Base-by-base conservation (phyloP, 1,284 basidiomycete genomes). In the Ceratobasidium sp. region DNA sequence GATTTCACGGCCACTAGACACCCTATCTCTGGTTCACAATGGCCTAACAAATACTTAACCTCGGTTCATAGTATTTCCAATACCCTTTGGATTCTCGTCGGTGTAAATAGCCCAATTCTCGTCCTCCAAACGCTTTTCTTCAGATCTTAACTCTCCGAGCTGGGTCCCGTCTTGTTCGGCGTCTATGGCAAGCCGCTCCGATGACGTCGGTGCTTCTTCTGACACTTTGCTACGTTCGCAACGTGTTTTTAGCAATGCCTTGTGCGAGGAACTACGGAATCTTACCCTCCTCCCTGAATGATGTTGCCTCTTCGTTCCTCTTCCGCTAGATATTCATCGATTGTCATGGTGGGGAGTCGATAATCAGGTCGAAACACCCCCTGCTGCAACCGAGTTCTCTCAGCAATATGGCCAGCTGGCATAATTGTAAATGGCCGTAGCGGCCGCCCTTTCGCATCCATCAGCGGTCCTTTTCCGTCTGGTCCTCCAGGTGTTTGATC, bases 61-160 rank as follows among this genome's bases (percentile, higher is more conserved):
- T 75, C 95, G 88, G 83, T 98, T 98, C 94, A 97, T 96, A 1
- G 93, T 97, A 83, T 98, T 98, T 3, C 97, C 97, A 20, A 92
- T 92, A 0, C 96, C 97, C 80, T 88, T 90, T 10, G 91, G 90
- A 83, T 97, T 91, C 26, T 86, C 87, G 76, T 97, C 95, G 7
- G 93, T 94, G 81, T 89, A 97, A 77, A 84, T 85, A 13, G 94
- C 94, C 96, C 96, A 97, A 33, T 90, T 90, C 82, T 97, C 95
- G 78, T 96, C 93, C 82, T 95, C 93, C 80, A 87, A 86, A 61
- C 94, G 85, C 84, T 93, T 92, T 82, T 90, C 87, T 83, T 98
- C 96, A 15, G 84, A 88, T 77, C 92, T 95, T 79, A 90, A 86
- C 73, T 92, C 90, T 0, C 90, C 94, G 37, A 88, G 88, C 0